These are phyloP conservation scores for Sugiyamaella xylanicola DNA, from an alignment of 1,139 yeast species.

Conservation along the genomic window DNA sequence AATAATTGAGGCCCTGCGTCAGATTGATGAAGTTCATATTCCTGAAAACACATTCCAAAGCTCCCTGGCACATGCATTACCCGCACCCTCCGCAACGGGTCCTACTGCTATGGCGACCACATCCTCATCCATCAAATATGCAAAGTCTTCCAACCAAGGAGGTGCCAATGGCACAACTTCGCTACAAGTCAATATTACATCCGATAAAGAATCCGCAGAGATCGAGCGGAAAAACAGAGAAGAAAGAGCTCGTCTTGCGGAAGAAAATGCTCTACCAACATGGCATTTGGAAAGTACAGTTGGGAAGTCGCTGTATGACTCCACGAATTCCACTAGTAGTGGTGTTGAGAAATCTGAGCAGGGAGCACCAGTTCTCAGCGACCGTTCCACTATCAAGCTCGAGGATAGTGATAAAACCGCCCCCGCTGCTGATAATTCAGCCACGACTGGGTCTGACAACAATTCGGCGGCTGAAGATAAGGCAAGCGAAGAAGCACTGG, in stretches of 20 bases:
- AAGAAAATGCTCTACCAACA: conserved; percentile 92
- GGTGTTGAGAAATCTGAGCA: conserved; percentile 25
- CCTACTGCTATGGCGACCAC: conserved; percentile 13
- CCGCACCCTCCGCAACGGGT: conserved; percentile 60
- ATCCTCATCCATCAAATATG: conserved; percentile 12
- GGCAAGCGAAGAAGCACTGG: conserved; percentile 67
- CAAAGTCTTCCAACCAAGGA: conserved; percentile 20
- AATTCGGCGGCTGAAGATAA: conserved; percentile 29
- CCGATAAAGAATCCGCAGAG: conserved; percentile 78
- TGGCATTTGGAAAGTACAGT: conserved; percentile 95
- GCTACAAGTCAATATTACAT: conserved; percentile 86
- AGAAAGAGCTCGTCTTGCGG: conserved; percentile 61
- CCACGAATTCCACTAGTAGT: conserved; percentile 48
- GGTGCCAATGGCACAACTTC: conserved; percentile 45
- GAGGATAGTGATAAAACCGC: conserved; percentile 19
- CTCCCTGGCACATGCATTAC: conserved; percentile 75
- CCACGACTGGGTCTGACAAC: conserved; percentile 41
- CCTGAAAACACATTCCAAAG: conserved; percentile 88
- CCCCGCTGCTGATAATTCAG: conserved; percentile 48
- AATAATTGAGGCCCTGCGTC: conserved; percentile 76
- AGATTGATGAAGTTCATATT: conserved; percentile 79
- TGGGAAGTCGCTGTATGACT: conserved; percentile 56
- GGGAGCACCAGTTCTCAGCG: not conserved
- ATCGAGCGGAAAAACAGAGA: conserved; percentile 57
- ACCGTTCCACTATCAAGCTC: conserved; percentile 18